Percentiles rank a stretch among this genome's conserved stretches.
Conservation (phyloP, 805 yeast species). For the Wickerhamomyces silvicola region DNA sequence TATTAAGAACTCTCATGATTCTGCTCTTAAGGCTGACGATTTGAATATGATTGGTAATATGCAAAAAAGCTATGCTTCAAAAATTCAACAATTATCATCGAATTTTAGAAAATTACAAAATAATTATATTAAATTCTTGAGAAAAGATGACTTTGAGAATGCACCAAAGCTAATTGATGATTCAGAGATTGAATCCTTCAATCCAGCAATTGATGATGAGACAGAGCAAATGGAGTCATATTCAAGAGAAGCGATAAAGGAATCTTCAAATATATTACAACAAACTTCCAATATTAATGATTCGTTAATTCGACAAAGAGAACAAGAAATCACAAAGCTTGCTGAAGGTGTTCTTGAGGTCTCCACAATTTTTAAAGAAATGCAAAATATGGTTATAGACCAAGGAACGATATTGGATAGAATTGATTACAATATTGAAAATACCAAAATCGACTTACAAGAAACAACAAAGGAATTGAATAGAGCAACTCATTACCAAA, state of each 20-base stretch:
- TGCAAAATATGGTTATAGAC: conserved; percentile 87
- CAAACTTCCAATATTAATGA: conserved; percentile 31
- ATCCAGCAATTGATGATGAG: conserved; percentile 27
- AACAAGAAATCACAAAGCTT: conserved; percentile 79
- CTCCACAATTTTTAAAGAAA: conserved; percentile 85
- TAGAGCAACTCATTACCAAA: conserved; percentile 76
- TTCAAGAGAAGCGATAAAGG: conserved; percentile 45
- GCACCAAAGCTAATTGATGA: conserved; percentile 23
- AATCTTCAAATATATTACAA: conserved; percentile 34
- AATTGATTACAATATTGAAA: conserved; percentile 85
- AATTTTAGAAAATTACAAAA: conserved; percentile 83
- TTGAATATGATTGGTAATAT: conserved; percentile 67
- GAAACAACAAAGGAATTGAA: conserved; percentile 72
- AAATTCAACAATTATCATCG: conserved; percentile 73
- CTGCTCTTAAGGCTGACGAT: conserved; percentile 35
- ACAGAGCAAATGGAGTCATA: conserved; percentile 41
- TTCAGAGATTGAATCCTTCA: conserved; percentile 6
- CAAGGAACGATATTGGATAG: conserved; percentile 93
- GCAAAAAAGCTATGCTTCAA: conserved; percentile 77
- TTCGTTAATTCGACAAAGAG: conserved; percentile 59
- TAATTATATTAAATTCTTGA: conserved; percentile 75
- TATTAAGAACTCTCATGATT: conserved; percentile 30
- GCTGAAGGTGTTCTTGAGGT: conserved; percentile 95
- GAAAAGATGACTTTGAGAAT: conserved; percentile 68
- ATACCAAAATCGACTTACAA: conserved; percentile 69